Percentiles rank a stretch among this genome's conserved stretches.
phyloP scores from a whole-genome alignment of 257 asterid genomes.

The Solanum gracilifrons region DNA sequence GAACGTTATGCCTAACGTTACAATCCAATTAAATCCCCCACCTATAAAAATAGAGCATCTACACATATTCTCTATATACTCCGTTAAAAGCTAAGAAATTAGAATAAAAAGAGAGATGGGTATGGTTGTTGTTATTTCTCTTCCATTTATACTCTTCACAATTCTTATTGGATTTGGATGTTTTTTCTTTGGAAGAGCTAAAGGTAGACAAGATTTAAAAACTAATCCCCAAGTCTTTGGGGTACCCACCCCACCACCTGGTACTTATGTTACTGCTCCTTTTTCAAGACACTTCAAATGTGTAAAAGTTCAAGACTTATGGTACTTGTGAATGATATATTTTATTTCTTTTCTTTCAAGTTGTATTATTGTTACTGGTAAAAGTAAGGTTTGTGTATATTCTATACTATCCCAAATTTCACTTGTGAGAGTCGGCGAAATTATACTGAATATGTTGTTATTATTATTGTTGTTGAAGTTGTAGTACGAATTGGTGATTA shows the following conservation, averaged over 20 bases:
- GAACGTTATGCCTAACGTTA: constrained; percentile 39
- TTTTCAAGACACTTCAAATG: constrained; percentile 22
- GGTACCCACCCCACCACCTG: constrained; percentile 68
- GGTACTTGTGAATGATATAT: neutral
- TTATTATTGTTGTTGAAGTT: neutral
- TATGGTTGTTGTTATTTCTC: constrained; percentile 70
- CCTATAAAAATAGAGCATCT: neutral
- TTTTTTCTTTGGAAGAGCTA: constrained; percentile 65
- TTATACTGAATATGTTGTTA: neutral
- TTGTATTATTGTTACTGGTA: neutral
- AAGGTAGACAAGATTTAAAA: constrained; percentile 60
- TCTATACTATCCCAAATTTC: neutral
- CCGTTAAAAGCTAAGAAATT: neutral
- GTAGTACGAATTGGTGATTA: neutral
- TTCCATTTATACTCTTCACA: constrained; percentile 68
- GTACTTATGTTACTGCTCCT: constrained; percentile 13
- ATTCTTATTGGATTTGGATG: constrained; percentile 75
- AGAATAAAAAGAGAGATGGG: constrained; percentile 35
- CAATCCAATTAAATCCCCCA: neutral
- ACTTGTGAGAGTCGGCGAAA: neutral
- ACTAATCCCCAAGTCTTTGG: constrained; percentile 67
- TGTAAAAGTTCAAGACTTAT: neutral
- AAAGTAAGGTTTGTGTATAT: fast-evolving
- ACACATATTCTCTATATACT: neutral
- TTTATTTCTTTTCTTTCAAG: neutral